phyloP scores from a whole-genome alignment of 108 stramenopile species.

The Craspedostauros australis region DNA sequence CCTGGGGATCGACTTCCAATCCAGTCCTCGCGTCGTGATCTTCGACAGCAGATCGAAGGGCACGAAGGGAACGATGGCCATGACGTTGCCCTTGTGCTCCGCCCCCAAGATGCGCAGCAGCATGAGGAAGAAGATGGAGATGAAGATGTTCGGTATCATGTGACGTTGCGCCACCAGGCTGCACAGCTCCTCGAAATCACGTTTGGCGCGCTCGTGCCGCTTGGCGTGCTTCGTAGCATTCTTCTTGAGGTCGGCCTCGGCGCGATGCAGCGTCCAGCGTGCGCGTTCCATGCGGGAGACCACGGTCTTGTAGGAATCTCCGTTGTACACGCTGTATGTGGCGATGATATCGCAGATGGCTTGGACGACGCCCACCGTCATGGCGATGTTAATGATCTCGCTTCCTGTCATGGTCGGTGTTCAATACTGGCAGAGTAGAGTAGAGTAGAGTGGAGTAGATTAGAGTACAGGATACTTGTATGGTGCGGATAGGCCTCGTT shows the following conservation, averaged over 20 bases:
- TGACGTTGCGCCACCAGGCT: constrained; percentile 52
- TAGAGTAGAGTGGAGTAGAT: no score
- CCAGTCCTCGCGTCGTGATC: constrained; percentile 52
- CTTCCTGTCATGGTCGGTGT: constrained; percentile 62
- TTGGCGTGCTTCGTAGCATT: constrained; percentile 31
- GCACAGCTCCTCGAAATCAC: constrained; percentile 37
- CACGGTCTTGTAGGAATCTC: constrained; percentile 45
- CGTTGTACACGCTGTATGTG: constrained; percentile 43
- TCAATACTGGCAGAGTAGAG: no score
- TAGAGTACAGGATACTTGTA: no score
- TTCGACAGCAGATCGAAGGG: constrained; percentile 46
- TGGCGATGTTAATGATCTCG: constrained; percentile 53
- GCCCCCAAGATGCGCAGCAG: constrained; percentile 62
- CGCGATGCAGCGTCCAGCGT: constrained; percentile 36
- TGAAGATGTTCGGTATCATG: constrained; percentile 34
- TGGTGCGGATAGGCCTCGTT: no score
- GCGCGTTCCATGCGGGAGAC: constrained; percentile 51
- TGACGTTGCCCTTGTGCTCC: constrained; percentile 60
- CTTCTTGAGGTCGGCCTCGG: constrained; percentile 13
- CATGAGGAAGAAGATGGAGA: constrained; percentile 60
- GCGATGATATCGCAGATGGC: constrained; percentile 46
- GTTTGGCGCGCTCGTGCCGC: constrained; percentile 43
- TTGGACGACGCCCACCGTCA: constrained; percentile 54
- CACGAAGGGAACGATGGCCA: constrained; percentile 56
- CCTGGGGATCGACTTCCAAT: no score